Conservation (phyloP, 352 stramenopile genomes). For the Phytopythium chamaehyphon region DNA sequence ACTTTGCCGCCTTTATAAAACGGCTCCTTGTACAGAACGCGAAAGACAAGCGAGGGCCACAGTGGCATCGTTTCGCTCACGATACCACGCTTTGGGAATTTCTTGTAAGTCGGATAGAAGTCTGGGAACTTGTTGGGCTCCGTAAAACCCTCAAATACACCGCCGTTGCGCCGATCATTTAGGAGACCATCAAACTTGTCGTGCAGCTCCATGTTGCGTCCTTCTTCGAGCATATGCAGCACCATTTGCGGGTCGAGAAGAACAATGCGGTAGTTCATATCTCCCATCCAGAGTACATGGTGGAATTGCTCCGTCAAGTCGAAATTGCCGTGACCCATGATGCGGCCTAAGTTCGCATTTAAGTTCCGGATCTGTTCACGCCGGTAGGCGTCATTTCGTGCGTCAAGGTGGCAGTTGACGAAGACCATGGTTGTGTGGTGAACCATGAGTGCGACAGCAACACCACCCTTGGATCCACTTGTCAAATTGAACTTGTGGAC, state of each 20-base stretch:
- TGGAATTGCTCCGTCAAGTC: conserved; percentile 87
- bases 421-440: conserved; percentile 82
- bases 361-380: conserved; percentile 82
- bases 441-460: conserved; percentile 68
- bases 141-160: conserved; percentile 78
- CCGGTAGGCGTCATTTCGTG: conserved; percentile 71
- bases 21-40: conserved; percentile 83
- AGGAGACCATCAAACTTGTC: conserved; percentile 84
- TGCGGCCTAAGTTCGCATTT: conserved; percentile 66
- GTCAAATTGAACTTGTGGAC: conserved; percentile 83
- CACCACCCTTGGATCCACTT: conserved; percentile 76
- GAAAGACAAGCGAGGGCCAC: conserved; percentile 77
- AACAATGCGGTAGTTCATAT: conserved; percentile 88
- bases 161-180: conserved; percentile 66
- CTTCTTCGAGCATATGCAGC: conserved; percentile 75
- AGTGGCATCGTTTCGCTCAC: conserved; percentile 58
- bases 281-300: conserved; percentile 88
- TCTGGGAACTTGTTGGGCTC: conserved; percentile 83
- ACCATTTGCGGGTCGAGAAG: conserved; percentile 69
- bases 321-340: conserved; percentile 79
- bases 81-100: conserved; percentile 65
- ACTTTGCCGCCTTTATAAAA: conserved; percentile 89
- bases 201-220: conserved; percentile 70
- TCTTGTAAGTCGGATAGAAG: conserved; percentile 90
- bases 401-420: conserved; percentile 83